These are phyloP conservation scores for Calonectria montana DNA, from an alignment of 2,329 filamentous ascomycete species.

Conservation along the genomic window DNA sequence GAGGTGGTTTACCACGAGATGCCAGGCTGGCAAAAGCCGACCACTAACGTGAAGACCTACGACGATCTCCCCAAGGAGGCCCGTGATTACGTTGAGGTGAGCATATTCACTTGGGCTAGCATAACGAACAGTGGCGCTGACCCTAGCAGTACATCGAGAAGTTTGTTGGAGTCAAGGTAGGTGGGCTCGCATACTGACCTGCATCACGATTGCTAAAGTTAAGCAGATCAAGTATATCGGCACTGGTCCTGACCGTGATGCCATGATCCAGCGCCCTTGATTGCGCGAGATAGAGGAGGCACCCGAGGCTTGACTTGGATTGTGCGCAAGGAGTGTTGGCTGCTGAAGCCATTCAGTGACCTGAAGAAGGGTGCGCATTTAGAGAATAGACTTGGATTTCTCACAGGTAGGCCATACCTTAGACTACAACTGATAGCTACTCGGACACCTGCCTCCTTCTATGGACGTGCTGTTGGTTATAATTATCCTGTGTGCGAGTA, in stretches of 20 bases:
- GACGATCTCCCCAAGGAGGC: constrained; percentile 73
- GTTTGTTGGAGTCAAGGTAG: constrained; percentile 68
- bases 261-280: constrained; percentile 63
- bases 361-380: constrained; percentile 23
- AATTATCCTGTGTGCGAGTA: constrained; percentile 17
- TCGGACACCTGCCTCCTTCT: constrained; percentile 25
- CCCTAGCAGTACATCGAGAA: constrained; percentile 67
- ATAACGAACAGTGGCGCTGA: constrained; percentile 28
- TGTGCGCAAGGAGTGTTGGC: constrained; percentile 23
- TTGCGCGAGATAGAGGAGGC: constrained; percentile 23
- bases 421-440: constrained; percentile 24
- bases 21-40: constrained; percentile 76
- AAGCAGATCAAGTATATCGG: constrained; percentile 70
- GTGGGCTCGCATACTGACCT: constrained; percentile 25
- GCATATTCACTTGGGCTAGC: constrained; percentile 18
- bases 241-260: constrained; percentile 73
- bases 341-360: constrained; percentile 23
- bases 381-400: constrained; percentile 25
- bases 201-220: constrained; percentile 33
- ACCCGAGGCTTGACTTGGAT: constrained; percentile 24
- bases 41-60: constrained; percentile 68
- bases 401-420: constrained; percentile 22
- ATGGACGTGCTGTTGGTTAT: constrained; percentile 9
- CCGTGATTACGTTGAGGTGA: constrained; percentile 69
- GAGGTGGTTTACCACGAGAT: constrained; percentile 77